These are phyloP conservation scores for Mycosphaerella arachidis DNA, from an alignment of 2,329 filamentous ascomycete species.

Conservation along the genomic window DNA sequence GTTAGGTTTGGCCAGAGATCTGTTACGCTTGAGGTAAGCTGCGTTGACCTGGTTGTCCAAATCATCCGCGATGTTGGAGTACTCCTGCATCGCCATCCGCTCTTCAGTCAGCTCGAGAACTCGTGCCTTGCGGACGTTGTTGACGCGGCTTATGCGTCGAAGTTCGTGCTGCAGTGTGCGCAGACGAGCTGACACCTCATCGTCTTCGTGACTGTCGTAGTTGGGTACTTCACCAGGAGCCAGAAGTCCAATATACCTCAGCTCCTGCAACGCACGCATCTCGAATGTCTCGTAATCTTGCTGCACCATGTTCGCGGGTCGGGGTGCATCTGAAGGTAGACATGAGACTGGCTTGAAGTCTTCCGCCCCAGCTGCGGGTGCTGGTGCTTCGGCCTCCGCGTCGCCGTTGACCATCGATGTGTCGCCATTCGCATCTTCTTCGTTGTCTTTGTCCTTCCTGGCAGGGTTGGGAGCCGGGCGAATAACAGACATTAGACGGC, in stretches of 20 bases:
- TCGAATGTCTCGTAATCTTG: conserved; percentile 86
- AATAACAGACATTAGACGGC: conserved; percentile 73
- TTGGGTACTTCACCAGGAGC: conserved; percentile 60
- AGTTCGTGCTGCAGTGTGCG: conserved; percentile 79
- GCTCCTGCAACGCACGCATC: conserved; percentile 83
- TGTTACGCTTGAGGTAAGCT: conserved; percentile 91
- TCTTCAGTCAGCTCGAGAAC: conserved; percentile 84
- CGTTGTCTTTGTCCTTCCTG: conserved; percentile 49
- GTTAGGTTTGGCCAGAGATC: conserved; percentile 82
- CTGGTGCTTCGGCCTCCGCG: conserved; percentile 37
- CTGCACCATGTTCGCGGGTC: conserved; percentile 36
- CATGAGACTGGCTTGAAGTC: conserved; percentile 60
- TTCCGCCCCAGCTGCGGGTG: conserved; percentile 33
- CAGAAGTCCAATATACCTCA: conserved; percentile 85
- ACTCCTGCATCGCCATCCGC: conserved; percentile 93
- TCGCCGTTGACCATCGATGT: conserved; percentile 39
- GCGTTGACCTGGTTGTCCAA: conserved; percentile 91
- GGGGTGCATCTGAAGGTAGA: conserved; percentile 51
- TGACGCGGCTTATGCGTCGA: conserved; percentile 76
- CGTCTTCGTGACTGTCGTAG: conserved; percentile 86
- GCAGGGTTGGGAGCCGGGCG: conserved; percentile 60
- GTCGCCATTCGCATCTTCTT: conserved; percentile 44
- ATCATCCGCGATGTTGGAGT: conserved; percentile 93
- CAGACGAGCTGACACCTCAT: conserved; percentile 86
- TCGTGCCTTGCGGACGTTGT: conserved; percentile 83